A percentile compares a stretch with the other conserved stretches of the same genome.
Conservation (phyloP, 2,329 filamentous ascomycete genomes). For the Coniella lustricola region DNA sequence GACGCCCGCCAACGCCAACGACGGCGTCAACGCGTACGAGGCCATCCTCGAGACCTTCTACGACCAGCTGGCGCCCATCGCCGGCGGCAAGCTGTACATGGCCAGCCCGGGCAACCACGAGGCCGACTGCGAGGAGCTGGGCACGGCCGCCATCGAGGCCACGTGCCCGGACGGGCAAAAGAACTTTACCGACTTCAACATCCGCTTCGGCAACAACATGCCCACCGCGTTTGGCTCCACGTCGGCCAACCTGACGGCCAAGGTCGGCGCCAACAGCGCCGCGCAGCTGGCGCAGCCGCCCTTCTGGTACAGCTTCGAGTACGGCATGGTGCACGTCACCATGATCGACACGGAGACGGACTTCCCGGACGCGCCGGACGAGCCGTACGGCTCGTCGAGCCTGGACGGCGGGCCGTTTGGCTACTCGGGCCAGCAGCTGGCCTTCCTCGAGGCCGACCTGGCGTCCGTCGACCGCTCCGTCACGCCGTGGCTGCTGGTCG, state of each 20-base stretch:
- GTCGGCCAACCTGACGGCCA: slow-evolving; percentile 35
- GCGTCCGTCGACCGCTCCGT: slow-evolving; percentile 47
- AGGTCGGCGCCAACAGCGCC: slow-evolving; percentile 38
- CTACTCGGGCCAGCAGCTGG: slow-evolving; percentile 38
- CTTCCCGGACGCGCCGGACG: slow-evolving; percentile 43
- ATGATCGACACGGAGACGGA: slow-evolving; percentile 54
- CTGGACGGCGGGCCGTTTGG: slow-evolving; percentile 46
- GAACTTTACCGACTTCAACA: slow-evolving; percentile 55
- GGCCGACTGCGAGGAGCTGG: slow-evolving; percentile 41
- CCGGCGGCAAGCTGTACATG: slow-evolving; percentile 50
- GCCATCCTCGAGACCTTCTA: slow-evolving; percentile 52
- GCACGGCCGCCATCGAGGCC: slow-evolving; percentile 4
- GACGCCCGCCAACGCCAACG: slow-evolving; percentile 36
- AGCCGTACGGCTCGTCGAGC: slow-evolving; percentile 30
- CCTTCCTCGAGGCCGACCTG: slow-evolving; percentile 48
- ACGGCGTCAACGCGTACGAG: slow-evolving; percentile 45
- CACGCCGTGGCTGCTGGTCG: slow-evolving; percentile 45
- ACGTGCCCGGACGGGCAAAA: slow-evolving; percentile 45
- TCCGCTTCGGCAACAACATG: slow-evolving; percentile 46
- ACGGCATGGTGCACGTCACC: slow-evolving; percentile 47
- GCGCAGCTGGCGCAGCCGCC: slow-evolving; percentile 39
- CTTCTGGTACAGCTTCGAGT: slow-evolving; percentile 55
- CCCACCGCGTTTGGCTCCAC: slow-evolving; percentile 43
- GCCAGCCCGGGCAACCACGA: slow-evolving; percentile 53
- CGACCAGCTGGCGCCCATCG: slow-evolving; percentile 45